phyloP scores from a whole-genome alignment of 495 filamentous ascomycete species.

The Alectoria sarmentosa region DNA sequence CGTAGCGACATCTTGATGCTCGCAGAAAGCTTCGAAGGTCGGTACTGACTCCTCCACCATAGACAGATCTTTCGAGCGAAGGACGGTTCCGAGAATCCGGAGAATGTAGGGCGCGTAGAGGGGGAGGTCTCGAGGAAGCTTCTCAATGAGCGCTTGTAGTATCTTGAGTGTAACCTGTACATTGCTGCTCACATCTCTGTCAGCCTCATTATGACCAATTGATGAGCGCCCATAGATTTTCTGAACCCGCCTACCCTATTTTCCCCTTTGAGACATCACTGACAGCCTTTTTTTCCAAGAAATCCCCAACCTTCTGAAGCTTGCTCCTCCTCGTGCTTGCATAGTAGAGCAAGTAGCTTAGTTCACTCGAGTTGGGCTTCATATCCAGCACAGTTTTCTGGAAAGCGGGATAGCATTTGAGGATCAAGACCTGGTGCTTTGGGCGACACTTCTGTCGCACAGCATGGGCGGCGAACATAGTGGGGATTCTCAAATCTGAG shows the following conservation, averaged over 20 bases:
- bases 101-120: slow-evolving; percentile 77
- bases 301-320: slow-evolving; percentile 86
- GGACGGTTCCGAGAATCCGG: slow-evolving; percentile 67
- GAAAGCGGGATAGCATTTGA: slow-evolving; percentile 89
- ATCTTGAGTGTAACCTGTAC: slow-evolving; percentile 91
- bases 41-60: slow-evolving; percentile 82
- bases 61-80: slow-evolving; percentile 73
- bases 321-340: slow-evolving; percentile 87
- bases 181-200: slow-evolving; percentile 48
- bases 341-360: slow-evolving; percentile 94
- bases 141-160: slow-evolving; percentile 80
- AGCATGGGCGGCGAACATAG: slow-evolving; percentile 41
- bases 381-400: slow-evolving; percentile 84
- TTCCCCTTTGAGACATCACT: slow-evolving; percentile 76
- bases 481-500: neutral
- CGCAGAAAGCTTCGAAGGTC: slow-evolving; percentile 78
- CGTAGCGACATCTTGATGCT: slow-evolving; percentile 68
- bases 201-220: slow-evolving; percentile 14
- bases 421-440: slow-evolving; percentile 85
- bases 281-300: slow-evolving; percentile 82
- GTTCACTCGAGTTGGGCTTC: slow-evolving; percentile 87
- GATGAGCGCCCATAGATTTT: neutral
- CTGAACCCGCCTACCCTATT: slow-evolving; percentile 56
- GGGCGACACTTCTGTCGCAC: slow-evolving; percentile 64
- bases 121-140: slow-evolving; percentile 79